Evolutionary conservation across 225 moss, liverwort and hornwort species (phyloP), one percentile per base, ranked within the genome.

Genomic region (Pseudoscleropodium purum): DNA sequence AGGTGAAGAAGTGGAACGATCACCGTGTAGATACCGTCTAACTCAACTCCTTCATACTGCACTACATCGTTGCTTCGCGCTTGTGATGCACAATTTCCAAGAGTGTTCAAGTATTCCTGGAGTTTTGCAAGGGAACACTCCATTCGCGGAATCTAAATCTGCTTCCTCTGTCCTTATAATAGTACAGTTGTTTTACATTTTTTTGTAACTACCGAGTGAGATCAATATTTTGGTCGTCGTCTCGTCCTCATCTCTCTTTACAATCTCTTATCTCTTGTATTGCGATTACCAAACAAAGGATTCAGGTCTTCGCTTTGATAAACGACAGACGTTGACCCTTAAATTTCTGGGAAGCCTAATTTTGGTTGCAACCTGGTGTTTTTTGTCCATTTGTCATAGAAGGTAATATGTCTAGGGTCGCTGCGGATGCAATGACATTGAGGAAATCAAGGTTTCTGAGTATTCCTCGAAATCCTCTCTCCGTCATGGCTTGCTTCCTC

Each of bases 1-100:
- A 43, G 45, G 80, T 86, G 88, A 94, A 92, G 88, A 84, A 88
- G 54, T 93, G 93, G 93, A 91, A 75, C 54, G 73, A 91, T 75
- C 81, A 47, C 56, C 76, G 5, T 75, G 76, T 65, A 39, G 85
- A 87, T 63, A 68, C 74, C 54, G 47, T 74, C 75, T 89, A 85
- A 68, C 70, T 36, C 63, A 78, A n/a, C 34, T 70, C 49, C 60
- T 87, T 66, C 74, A 39, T 39, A 39, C 21, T 83, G 89, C 52
- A 62, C 77, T n/a, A 18, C 62, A 59, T 81, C 43, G 67, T 37
- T 82, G 18, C 36, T 76, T 41, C 75, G 66, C 83, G 60, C 84
- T 33, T 89, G 43, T 56, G 76, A 69, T 88, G 85, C 61, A 41
- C 60, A 86, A 61, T 80, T 49, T 75, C 75, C 61, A 76, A 45